phyloP scores from a whole-genome alignment of 2,329 filamentous ascomycete species.

The Aspergillus quadricinctus region DNA sequence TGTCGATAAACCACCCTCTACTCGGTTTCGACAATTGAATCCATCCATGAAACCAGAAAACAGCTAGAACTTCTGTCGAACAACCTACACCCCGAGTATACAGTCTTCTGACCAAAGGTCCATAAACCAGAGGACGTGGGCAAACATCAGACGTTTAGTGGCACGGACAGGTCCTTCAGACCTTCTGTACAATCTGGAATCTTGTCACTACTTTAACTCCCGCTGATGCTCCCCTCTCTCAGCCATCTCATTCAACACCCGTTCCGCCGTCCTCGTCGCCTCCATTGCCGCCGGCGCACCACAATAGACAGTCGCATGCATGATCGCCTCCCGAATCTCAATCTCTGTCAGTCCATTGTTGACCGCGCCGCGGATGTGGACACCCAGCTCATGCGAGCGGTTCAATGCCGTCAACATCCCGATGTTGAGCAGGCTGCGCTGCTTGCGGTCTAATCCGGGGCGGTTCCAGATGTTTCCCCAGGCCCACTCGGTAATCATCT shows the following conservation, averaged over 20 bases:
- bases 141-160: neutral
- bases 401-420: constrained; percentile 63
- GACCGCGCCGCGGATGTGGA: constrained; percentile 59
- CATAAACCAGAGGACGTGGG: neutral
- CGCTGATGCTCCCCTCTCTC: constrained; percentile 37
- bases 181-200: neutral
- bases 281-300: constrained; percentile 54
- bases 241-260: constrained; percentile 50
- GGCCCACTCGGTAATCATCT: constrained; percentile 60
- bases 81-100: neutral
- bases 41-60: too few species aligned
- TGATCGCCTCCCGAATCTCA: constrained; percentile 58
- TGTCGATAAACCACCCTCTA: neutral
- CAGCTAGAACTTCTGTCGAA: neutral
- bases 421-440: constrained; percentile 60
- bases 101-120: neutral
- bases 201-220: constrained; percentile 5
- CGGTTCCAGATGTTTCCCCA: constrained; percentile 63
- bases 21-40: neutral
- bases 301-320: constrained; percentile 50
- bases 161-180: neutral
- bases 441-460: constrained; percentile 58
- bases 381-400: constrained; percentile 54
- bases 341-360: constrained; percentile 60
- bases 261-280: constrained; percentile 51